These are phyloP conservation scores for Funneliformis geosporum DNA, from an alignment of 192 early-diverging fungal species.

Conservation along the genomic window DNA sequence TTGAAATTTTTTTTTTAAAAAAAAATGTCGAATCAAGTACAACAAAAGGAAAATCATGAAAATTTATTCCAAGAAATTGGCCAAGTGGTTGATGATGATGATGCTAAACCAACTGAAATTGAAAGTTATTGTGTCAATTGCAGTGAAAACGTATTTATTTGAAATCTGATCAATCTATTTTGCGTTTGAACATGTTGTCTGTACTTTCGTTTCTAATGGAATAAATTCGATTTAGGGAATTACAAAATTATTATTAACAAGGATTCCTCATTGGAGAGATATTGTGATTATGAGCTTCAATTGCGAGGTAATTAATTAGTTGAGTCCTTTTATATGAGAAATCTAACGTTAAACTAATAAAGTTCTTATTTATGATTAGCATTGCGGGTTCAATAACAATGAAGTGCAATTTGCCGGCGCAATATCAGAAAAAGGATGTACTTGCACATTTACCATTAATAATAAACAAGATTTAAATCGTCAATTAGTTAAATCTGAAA, in stretches of 20 bases:
- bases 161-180: too few relatives aligned
- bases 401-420: constrained; percentile 86
- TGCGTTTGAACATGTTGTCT: background rate
- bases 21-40: too few relatives aligned
- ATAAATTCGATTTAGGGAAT: constrained; percentile 58
- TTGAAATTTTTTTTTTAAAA: too few relatives aligned
- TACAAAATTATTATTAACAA: constrained; percentile 82
- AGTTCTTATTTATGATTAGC: constrained; percentile 85
- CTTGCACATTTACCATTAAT: constrained; percentile 61
- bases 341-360: constrained; percentile 60
- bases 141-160: constrained; percentile 67
- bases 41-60: background rate
- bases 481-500: constrained; percentile 88
- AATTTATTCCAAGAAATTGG: constrained; percentile 47
- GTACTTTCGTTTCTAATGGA: background rate
- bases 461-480: constrained; percentile 83
- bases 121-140: constrained; percentile 93
- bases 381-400: constrained; percentile 88
- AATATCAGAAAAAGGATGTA: constrained; percentile 80
- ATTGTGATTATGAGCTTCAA: constrained; percentile 44
- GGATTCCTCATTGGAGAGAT: constrained; percentile 92
- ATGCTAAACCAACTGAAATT: constrained; percentile 75
- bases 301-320: constrained; percentile 19
- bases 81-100: constrained; percentile 61
- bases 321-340: constrained; percentile 13